phyloP scores from a whole-genome alignment of 108 stramenopile species.

The Nitzschia putrida region DNA sequence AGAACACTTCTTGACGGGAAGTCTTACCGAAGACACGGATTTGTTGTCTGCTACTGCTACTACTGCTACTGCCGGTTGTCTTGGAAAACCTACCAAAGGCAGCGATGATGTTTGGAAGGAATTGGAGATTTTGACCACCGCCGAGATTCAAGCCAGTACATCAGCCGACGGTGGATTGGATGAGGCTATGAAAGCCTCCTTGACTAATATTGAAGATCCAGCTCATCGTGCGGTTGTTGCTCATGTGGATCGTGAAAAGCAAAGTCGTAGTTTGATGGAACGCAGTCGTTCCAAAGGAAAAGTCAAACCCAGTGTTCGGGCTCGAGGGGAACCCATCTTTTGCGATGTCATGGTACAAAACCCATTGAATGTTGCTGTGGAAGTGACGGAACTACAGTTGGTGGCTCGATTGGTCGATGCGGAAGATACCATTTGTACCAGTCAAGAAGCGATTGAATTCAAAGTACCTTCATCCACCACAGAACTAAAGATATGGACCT shows the following conservation, averaged over 20 bases:
- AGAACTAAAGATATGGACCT: slow-evolving; percentile 47
- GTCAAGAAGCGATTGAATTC: slow-evolving; percentile 61
- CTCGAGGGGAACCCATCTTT: slow-evolving; percentile 71
- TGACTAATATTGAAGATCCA: slow-evolving; percentile 57
- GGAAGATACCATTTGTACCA: slow-evolving; percentile 54
- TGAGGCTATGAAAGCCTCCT: slow-evolving; percentile 36
- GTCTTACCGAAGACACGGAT: slow-evolving; percentile 32
- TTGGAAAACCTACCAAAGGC: slow-evolving; percentile 36
- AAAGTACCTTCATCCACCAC: slow-evolving; percentile 15
- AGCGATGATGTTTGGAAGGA: slow-evolving; percentile 66
- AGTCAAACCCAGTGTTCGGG: slow-evolving; percentile 48
- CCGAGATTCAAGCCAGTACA: slow-evolving; percentile 53
- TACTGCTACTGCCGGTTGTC: not conserved
- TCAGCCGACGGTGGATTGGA: slow-evolving; percentile 27
- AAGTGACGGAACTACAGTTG: slow-evolving; percentile 67
- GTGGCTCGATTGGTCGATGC: slow-evolving; percentile 62
- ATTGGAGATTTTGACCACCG: slow-evolving; percentile 56
- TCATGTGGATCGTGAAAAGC: slow-evolving; percentile 77
- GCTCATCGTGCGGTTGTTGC: slow-evolving; percentile 59
- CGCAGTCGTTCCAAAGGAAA: slow-evolving; percentile 63
- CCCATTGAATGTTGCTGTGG: slow-evolving; percentile 64
- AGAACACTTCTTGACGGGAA: slow-evolving; percentile 22
- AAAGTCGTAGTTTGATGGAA: slow-evolving; percentile 48
- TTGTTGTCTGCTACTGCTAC: slow-evolving; percentile 8
- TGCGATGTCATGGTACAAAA: slow-evolving; percentile 66